phyloP scores from a whole-genome alignment of 768 basidiomycete species.

The Tremella mesenterica region DNA sequence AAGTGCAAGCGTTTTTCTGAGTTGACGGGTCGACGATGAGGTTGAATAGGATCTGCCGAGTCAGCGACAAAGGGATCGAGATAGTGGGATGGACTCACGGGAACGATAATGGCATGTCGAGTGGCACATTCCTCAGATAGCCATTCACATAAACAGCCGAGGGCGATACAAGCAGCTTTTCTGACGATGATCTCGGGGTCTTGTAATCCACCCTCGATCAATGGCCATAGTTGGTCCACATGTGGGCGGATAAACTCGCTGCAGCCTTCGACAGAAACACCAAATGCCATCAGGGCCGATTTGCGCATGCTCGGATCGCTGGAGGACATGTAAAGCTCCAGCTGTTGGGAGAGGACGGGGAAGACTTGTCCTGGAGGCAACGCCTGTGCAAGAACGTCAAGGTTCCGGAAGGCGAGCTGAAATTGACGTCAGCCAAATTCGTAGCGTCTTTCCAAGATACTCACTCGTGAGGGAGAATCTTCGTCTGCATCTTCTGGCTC shows the following conservation, averaged over 20 bases:
- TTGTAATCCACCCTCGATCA: conserved; percentile 77
- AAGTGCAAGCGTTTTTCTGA: conserved; percentile 88
- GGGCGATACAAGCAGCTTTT: conserved; percentile 90
- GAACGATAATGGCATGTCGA: conserved; percentile 71
- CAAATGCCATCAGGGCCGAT: conserved; percentile 88
- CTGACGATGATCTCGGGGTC: conserved; percentile 77
- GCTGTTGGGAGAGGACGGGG: conserved; percentile 73
- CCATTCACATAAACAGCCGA: conserved; percentile 96
- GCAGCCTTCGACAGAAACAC: conserved; percentile 93
- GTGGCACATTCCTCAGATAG: conserved; percentile 82
- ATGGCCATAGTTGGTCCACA: conserved; percentile 84
- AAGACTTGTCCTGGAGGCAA: conserved; percentile 93
- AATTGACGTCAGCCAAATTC: not conserved
- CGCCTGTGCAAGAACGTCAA: conserved; percentile 83
- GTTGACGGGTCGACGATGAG: conserved; percentile 78
- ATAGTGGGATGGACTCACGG: conserved; percentile 49
- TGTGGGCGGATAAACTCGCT: conserved; percentile 94
- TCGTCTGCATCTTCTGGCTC: conserved; percentile 92
- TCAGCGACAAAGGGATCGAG: conserved; percentile 1
- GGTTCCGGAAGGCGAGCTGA: conserved; percentile 84
- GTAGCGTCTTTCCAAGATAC: conserved; percentile 29
- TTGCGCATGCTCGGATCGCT: conserved; percentile 70
- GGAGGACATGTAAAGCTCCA: conserved; percentile 76
- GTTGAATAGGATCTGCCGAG: conserved; percentile 68
- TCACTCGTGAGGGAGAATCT: conserved; percentile 72